These are phyloP conservation scores for Diutina neorugosa DNA, from an alignment of 1,139 yeast species.

Conservation along the genomic window DNA sequence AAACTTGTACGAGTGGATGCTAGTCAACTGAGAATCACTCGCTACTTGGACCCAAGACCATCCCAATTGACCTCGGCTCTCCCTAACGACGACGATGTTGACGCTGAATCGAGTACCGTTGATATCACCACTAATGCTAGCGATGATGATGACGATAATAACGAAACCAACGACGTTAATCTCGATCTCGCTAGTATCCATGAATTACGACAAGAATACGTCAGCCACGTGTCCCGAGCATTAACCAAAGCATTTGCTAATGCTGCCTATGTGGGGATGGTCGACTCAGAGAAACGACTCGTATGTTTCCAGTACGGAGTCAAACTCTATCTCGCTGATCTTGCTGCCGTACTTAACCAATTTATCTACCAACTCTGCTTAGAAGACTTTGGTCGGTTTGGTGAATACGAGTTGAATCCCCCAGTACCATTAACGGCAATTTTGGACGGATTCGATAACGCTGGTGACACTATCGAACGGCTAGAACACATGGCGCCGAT, in stretches of 20 bases:
- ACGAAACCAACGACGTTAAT: neutral
- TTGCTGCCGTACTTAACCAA: slow-evolving; percentile 55
- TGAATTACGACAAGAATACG: slow-evolving; percentile 40
- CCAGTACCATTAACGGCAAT: slow-evolving; percentile 21
- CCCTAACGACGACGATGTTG: no score
- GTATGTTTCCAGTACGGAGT: slow-evolving; percentile 80
- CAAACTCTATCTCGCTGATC: slow-evolving; percentile 66
- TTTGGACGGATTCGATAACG: slow-evolving; percentile 16
- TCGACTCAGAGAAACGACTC: slow-evolving; percentile 56
- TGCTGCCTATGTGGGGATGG: slow-evolving; percentile 71
- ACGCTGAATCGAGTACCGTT: neutral
- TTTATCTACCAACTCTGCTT: slow-evolving; percentile 74
- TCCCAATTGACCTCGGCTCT: no score
- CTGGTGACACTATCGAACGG: slow-evolving; percentile 12
- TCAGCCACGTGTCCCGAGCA: slow-evolving; percentile 31
- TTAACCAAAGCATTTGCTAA: slow-evolving; percentile 60
- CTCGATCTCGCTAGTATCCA: slow-evolving; percentile 51
- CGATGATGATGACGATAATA: neutral
- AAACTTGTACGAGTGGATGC: slow-evolving; percentile 69
- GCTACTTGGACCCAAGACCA: slow-evolving; percentile 11
- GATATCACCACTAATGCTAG: neutral
- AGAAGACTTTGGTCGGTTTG: slow-evolving; percentile 74
- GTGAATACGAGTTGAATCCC: slow-evolving; percentile 34
- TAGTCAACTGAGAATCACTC: slow-evolving; percentile 44
- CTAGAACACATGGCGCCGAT: slow-evolving; percentile 52